phyloP scores from a whole-genome alignment of 768 basidiomycete genomes.

The Pholiota microspora region DNA sequence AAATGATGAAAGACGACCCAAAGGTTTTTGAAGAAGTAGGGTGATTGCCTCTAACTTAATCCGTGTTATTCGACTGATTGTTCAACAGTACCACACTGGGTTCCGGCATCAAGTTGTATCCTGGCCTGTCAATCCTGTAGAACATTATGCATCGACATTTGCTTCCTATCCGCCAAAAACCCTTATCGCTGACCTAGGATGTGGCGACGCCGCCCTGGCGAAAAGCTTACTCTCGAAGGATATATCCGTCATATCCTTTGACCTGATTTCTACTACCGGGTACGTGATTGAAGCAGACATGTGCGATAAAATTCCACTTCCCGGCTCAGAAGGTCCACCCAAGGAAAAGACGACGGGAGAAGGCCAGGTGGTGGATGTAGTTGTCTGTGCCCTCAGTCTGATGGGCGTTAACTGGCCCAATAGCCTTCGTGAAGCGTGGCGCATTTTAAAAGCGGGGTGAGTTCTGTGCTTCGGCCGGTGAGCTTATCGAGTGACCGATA shows the following conservation, averaged over 20 bases:
- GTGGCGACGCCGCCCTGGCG: slow-evolving; percentile 91
- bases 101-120: slow-evolving; percentile 89
- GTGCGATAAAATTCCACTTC: slow-evolving; percentile 75
- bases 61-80: background rate
- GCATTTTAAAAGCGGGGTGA: slow-evolving; percentile 81
- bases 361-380: slow-evolving; percentile 86
- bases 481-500: slow-evolving; percentile 35
- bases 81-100: slow-evolving; percentile 82
- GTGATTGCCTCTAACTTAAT: slow-evolving; percentile 1
- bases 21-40: slow-evolving; percentile 79
- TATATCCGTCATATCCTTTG: slow-evolving; percentile 71
- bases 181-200: slow-evolving; percentile 91
- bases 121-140: slow-evolving; percentile 95
- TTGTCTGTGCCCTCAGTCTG: slow-evolving; percentile 90
- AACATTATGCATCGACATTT: slow-evolving; percentile 69
- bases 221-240: slow-evolving; percentile 68
- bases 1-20: slow-evolving; percentile 84
- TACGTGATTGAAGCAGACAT: slow-evolving; percentile 92
- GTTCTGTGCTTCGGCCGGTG: slow-evolving; percentile 25
- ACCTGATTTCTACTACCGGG: slow-evolving; percentile 69
- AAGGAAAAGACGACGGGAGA: slow-evolving; percentile 42
- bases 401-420: slow-evolving; percentile 98
- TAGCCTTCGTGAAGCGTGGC: slow-evolving; percentile 86
- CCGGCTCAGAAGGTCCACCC: slow-evolving; percentile 63
- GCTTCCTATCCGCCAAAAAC: slow-evolving; percentile 62